phyloP scores from a whole-genome alignment of 306 rosid species.

The Lotus japonicus region DNA sequence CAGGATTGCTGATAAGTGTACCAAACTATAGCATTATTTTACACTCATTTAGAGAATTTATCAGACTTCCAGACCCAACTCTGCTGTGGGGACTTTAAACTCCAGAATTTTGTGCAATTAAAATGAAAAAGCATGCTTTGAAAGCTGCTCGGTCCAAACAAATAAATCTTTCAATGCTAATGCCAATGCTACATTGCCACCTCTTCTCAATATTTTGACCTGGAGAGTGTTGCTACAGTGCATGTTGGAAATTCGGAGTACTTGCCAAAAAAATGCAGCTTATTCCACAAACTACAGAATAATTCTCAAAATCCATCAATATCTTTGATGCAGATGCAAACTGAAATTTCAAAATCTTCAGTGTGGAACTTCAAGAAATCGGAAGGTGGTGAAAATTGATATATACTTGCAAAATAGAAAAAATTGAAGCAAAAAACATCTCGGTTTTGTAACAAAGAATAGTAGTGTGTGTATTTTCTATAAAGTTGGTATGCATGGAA shows the following conservation, averaged over 20 bases:
- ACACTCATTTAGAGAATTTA: constrained; percentile 62
- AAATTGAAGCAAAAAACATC: background rate
- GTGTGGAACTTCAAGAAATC: background rate
- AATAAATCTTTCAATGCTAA: constrained; percentile 56
- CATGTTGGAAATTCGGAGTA: constrained; percentile 37
- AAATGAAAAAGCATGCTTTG: constrained; percentile 47
- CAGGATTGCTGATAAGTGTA: constrained; percentile 88
- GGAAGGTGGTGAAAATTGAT: background rate
- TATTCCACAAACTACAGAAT: constrained; percentile 26
- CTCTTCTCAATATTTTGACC: constrained; percentile 57
- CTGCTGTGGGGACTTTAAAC: constrained; percentile 62
- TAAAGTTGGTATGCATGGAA: too few relatives aligned
- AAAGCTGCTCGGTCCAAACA: constrained; percentile 51
- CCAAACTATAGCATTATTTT: constrained; percentile 66
- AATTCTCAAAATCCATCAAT: too few relatives aligned
- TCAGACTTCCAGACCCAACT: constrained; percentile 74
- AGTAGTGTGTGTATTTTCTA: too few relatives aligned
- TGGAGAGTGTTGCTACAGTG: constrained; percentile 49
- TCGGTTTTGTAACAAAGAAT: too few relatives aligned
- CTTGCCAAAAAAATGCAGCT: constrained; percentile 38
- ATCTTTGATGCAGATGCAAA: constrained; percentile 30
- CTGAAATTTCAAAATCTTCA: constrained; percentile 22
- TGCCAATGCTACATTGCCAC: constrained; percentile 37
- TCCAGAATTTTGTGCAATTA: constrained; percentile 55
- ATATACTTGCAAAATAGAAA: background rate